Conservation (phyloP, 148 eudicot genomes). For the Chenopodium suecicum region DNA sequence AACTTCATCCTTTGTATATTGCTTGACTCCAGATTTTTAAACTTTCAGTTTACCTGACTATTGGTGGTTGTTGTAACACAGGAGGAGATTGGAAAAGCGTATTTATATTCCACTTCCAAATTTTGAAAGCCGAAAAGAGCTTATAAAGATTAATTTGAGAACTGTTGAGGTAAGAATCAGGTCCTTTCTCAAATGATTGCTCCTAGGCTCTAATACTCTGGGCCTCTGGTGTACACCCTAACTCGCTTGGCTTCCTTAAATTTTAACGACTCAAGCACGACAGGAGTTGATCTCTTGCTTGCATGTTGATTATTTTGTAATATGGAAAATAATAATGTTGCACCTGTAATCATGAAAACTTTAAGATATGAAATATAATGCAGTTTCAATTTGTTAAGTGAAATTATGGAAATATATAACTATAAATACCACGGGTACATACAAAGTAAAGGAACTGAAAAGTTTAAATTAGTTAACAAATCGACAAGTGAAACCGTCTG, state of each 20-base stretch:
- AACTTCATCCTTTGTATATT: neutral
- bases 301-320: neutral
- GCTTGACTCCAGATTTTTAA: neutral
- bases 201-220: neutral
- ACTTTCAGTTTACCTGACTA: neutral
- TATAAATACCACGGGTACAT: neutral
- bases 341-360: neutral
- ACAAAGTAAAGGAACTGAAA: too few species aligned
- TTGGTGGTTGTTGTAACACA: conserved; percentile 36
- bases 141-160: conserved; percentile 88
- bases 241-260: neutral
- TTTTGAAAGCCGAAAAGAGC: conserved; percentile 94
- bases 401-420: neutral
- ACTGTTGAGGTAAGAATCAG: conserved; percentile 65
- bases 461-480: too few species aligned
- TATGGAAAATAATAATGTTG: neutral
- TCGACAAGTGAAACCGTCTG: neutral
- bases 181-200: neutral
- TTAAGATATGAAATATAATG: neutral
- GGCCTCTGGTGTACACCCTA: neutral
- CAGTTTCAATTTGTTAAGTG: neutral
- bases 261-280: neutral
- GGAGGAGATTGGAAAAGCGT: conserved; percentile 97
- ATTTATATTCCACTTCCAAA: conserved; percentile 94
- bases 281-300: neutral